Conservation (phyloP, 2,329 filamentous ascomycete species). For the Calonectria fujianensis region DNA sequence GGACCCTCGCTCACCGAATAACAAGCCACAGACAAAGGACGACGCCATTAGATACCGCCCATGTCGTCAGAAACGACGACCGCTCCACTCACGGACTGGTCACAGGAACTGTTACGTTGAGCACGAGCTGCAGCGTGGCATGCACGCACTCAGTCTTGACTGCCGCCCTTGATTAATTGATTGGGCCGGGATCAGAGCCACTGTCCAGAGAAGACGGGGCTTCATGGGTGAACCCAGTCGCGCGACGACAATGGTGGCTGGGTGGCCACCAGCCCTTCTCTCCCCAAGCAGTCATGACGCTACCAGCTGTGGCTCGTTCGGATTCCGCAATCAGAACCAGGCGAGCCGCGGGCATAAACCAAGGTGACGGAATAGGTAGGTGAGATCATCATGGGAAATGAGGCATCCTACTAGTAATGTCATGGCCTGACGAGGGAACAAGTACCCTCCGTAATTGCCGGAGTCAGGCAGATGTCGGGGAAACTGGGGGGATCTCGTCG, state of each 20-base stretch:
- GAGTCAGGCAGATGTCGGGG: conserved; percentile 4
- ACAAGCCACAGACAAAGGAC: conserved; percentile 25
- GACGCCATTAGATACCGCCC: conserved; percentile 19
- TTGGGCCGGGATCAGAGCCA: background rate
- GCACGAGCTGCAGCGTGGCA: conserved; percentile 21
- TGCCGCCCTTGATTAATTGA: conserved; percentile 1
- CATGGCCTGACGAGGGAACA: background rate
- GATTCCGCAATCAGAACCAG: conserved; percentile 36
- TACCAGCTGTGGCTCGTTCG: conserved; percentile 21
- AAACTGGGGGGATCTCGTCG: background rate
- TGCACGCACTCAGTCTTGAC: conserved; percentile 21
- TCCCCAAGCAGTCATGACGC: background rate
- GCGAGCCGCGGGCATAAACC: conserved; percentile 8
- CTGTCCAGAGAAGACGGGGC: background rate
- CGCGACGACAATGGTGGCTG: background rate
- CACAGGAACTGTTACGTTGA: conserved; percentile 23
- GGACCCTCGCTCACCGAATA: conserved; percentile 17
- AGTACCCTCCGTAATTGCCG: conserved; percentile 16
- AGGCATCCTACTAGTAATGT: conserved; percentile 6
- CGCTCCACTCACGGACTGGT: conserved; percentile 27
- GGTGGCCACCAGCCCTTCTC: background rate
- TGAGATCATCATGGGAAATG: conserved; percentile 10
- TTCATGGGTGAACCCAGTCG: conserved; percentile 16
- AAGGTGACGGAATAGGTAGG: conserved; percentile 35
- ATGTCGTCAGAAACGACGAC: conserved; percentile 33